phyloP scores from a whole-genome alignment of 768 basidiomycete genomes.

The Lactifluus piperatus region DNA sequence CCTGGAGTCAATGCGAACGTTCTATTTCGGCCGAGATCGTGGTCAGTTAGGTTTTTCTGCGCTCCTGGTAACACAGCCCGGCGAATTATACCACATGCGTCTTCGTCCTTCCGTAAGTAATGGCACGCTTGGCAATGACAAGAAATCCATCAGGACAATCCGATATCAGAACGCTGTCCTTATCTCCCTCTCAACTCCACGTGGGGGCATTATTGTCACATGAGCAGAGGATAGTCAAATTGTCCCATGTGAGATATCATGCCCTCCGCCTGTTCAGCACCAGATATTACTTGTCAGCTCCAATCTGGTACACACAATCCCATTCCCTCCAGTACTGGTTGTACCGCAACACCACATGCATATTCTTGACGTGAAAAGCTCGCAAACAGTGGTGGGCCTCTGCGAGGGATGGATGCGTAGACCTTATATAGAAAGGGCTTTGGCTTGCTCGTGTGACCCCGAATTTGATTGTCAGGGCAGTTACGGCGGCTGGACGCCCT shows the following conservation, averaged over 20 bases:
- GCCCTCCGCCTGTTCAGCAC: background rate
- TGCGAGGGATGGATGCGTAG: background rate
- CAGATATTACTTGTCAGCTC: background rate
- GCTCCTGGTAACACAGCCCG: background rate
- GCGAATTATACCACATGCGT: background rate
- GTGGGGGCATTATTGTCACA: background rate
- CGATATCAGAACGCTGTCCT: background rate
- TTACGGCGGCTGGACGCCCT: background rate
- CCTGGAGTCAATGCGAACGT: background rate
- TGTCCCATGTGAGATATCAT: background rate
- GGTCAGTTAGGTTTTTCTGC: background rate
- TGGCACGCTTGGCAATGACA: background rate
- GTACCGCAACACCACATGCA: background rate
- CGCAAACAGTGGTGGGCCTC: background rate
- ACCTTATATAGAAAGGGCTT: background rate
- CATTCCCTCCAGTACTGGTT: background rate
- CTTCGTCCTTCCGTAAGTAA: background rate
- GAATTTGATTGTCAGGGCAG: background rate
- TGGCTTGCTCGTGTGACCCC: constrained; percentile 1
- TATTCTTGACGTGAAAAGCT: background rate
- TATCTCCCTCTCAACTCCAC: background rate
- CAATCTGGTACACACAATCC: background rate
- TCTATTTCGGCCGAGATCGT: background rate
- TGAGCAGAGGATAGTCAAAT: background rate
- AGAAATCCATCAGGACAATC: background rate